Evolutionary conservation across 2,329 filamentous ascomycete genomes (phyloP).

Genomic region (Fusarium haematococcum): DNA sequence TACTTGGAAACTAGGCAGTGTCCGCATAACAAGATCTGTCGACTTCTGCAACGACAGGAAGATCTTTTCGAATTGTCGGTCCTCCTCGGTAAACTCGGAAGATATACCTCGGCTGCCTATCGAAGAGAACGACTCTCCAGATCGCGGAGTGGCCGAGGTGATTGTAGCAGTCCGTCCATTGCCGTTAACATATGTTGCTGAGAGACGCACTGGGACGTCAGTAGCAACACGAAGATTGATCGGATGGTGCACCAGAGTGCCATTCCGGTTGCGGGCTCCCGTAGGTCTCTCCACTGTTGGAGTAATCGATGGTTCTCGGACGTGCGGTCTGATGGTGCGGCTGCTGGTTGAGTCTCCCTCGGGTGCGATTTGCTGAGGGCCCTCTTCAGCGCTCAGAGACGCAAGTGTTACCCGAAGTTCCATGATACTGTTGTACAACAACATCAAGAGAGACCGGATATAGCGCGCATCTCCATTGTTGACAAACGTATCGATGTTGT

Average conservation of each 20-base stretch:
- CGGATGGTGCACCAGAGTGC: constrained; percentile 59
- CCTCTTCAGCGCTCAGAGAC: constrained; percentile 45
- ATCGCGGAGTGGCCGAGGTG: constrained; percentile 78
- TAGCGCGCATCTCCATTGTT: constrained; percentile 75
- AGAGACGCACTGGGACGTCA: constrained; percentile 58
- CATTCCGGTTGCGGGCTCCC: constrained; percentile 50
- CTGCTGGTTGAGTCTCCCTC: constrained; percentile 45
- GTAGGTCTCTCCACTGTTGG: constrained; percentile 63
- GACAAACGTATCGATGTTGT: constrained; percentile 73
- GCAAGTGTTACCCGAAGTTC: constrained; percentile 70
- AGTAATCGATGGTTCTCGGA: constrained; percentile 64
- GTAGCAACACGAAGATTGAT: constrained; percentile 68
- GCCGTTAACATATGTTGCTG: constrained; percentile 62
- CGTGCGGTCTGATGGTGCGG: constrained; percentile 63
- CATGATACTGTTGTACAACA: constrained; percentile 76
- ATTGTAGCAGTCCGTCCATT: constrained; percentile 62
- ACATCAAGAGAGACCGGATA: constrained; percentile 72
- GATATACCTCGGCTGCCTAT: constrained; percentile 59
- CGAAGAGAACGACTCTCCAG: constrained; percentile 82
- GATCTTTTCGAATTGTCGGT: constrained; percentile 84
- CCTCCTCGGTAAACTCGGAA: constrained; percentile 78
- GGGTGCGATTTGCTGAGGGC: constrained; percentile 28
- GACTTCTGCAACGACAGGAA: constrained; percentile 81
- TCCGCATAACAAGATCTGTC: constrained; percentile 78
- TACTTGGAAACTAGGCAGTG: constrained; percentile 75